A percentile compares a stretch with the other conserved stretches of the same genome.
phyloP scores from a whole-genome alignment of 179 eudicot genomes.

The Silene noctiflora region DNA sequence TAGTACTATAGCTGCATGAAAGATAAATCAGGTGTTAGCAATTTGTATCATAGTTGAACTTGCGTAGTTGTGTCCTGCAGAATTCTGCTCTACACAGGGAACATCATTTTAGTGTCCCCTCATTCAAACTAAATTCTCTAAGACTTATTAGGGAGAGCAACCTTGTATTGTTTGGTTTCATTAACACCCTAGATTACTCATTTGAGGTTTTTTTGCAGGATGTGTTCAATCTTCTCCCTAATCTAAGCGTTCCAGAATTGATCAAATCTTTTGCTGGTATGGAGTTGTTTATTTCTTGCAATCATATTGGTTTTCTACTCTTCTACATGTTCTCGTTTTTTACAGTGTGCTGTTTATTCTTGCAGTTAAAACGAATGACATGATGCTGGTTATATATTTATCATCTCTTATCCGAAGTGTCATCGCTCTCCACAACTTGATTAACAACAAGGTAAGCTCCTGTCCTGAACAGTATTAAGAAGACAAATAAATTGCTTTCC shows the following conservation, averaged over 20 bases:
- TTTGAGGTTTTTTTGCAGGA: constrained; percentile 36
- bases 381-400: constrained; percentile 94
- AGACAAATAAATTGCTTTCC: no score
- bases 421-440: constrained; percentile 96
- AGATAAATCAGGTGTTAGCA: background rate
- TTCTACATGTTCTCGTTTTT: background rate
- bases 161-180: no score
- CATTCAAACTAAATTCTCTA: background rate
- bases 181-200: background rate
- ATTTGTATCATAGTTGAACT: background rate
- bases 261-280: constrained; percentile 85
- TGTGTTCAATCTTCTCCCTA: constrained; percentile 89
- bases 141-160: background rate
- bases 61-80: no score
- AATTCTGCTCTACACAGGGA: background rate
- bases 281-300: constrained; percentile 1
- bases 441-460: constrained; percentile 84
- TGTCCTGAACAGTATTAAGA: background rate
- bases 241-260: constrained; percentile 70
- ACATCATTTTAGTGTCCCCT: background rate
- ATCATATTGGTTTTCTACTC: background rate
- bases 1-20: background rate
- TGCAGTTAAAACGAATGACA: constrained; percentile 93
- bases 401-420: constrained; percentile 93
- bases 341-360: background rate